Evolutionary conservation across 2,329 filamentous ascomycete species (phyloP).

Genomic region (Sporothrix humicola): DNA sequence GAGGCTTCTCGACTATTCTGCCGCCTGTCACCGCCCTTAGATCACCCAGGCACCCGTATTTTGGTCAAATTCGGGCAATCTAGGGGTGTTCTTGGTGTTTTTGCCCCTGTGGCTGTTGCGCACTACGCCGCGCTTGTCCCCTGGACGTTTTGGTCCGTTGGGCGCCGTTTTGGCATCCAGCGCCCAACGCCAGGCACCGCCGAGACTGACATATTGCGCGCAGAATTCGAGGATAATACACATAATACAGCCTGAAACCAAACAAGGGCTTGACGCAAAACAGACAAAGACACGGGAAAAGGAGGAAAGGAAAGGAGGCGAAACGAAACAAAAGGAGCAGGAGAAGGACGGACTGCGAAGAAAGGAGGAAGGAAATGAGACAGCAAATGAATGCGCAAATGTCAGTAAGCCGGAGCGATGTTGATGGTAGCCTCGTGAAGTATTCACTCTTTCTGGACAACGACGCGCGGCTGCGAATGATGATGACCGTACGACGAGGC

Average conservation of each 20-base stretch:
- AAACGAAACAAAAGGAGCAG: constrained; percentile 6
- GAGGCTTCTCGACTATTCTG: background rate
- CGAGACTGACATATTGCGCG: background rate
- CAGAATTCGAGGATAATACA: background rate
- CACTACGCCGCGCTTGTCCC: background rate
- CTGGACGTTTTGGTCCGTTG: background rate
- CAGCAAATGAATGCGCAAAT: too few relatives aligned
- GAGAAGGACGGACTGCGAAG: background rate
- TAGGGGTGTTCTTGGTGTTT: background rate
- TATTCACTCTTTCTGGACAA: background rate
- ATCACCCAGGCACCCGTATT: constrained; percentile 23
- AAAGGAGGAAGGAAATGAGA: too few relatives aligned
- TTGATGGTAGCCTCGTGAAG: background rate
- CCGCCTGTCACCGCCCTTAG: constrained; percentile 23
- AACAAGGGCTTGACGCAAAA: constrained; percentile 19
- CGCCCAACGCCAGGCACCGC: constrained; percentile 17
- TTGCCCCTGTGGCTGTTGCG: constrained; percentile 17
- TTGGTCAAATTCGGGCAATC: background rate
- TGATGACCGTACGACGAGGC: background rate
- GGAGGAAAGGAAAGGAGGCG: background rate
- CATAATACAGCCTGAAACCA: background rate
- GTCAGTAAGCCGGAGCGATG: background rate
- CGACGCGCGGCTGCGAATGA: constrained; percentile 12
- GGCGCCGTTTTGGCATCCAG: background rate
- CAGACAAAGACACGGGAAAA: background rate